phyloP scores from a whole-genome alignment of 2,329 filamentous ascomycete species.

The Colletotrichum melonis region DNA sequence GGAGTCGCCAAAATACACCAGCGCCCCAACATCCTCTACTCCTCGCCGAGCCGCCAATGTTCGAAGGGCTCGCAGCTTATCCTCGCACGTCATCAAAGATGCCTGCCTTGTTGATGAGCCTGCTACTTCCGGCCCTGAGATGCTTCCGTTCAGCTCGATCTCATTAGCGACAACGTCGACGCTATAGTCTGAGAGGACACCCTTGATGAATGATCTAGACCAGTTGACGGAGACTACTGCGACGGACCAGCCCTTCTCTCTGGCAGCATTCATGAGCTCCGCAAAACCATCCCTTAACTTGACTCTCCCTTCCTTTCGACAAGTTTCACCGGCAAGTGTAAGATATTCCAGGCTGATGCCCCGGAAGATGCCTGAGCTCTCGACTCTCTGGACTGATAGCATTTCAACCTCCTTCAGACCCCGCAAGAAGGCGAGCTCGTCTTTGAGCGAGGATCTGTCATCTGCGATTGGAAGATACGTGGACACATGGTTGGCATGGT shows the following conservation, averaged over 20 bases:
- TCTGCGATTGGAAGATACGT: constrained; percentile 46
- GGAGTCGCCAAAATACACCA: constrained; percentile 70
- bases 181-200: constrained; percentile 49
- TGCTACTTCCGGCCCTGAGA: constrained; percentile 53
- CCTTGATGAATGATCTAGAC: constrained; percentile 59
- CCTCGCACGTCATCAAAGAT: constrained; percentile 51
- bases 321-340: constrained; percentile 50
- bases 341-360: constrained; percentile 49
- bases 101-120: constrained; percentile 40
- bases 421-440: constrained; percentile 57
- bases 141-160: constrained; percentile 49
- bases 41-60: constrained; percentile 40
- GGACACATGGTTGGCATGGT: constrained; percentile 51
- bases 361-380: constrained; percentile 56
- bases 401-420: constrained; percentile 57
- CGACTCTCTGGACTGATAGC: constrained; percentile 57
- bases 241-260: constrained; percentile 49
- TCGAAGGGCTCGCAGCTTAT: constrained; percentile 58
- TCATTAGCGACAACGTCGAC: constrained; percentile 58
- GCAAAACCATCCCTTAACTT: constrained; percentile 53
- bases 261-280: constrained; percentile 43
- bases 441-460: constrained; percentile 46
- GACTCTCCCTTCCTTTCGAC: constrained; percentile 47
- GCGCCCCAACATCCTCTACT: constrained; percentile 35
- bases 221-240: constrained; percentile 64